Conservation (phyloP, 257 asterid species). For the Solanum bukasovii region DNA sequence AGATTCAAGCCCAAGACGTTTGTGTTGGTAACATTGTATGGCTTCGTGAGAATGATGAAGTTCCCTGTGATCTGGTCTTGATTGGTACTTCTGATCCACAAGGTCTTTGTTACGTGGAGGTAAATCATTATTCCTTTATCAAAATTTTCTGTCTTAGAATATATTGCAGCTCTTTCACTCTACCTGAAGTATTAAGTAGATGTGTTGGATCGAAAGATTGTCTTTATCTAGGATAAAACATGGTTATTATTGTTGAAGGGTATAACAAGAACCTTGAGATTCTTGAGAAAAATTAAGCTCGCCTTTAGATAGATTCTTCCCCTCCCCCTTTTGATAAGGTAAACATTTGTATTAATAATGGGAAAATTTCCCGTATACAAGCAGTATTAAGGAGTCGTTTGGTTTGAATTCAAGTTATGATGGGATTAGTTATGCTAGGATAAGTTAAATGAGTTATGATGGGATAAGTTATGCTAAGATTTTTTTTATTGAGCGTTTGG, state of each 20-base stretch:
- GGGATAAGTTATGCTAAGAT: neutral
- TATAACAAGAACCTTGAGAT: neutral
- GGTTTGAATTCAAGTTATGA: too few species aligned
- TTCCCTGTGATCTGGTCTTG: slow-evolving; percentile 92
- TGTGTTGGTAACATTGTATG: slow-evolving; percentile 86
- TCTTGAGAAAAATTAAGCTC: neutral
- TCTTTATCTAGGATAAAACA: neutral
- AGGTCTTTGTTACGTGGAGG: slow-evolving; percentile 93
- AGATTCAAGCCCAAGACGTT: slow-evolving; percentile 93
- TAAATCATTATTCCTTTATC: slow-evolving; percentile 18
- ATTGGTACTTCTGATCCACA: slow-evolving; percentile 92
- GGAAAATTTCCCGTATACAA: neutral
- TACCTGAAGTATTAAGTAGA: neutral
- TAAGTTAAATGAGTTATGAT: too few species aligned
- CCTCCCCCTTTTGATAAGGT: neutral
- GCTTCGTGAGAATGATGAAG: slow-evolving; percentile 99
- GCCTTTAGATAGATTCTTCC: neutral
- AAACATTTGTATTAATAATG: neutral
- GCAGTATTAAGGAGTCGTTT: neutral
- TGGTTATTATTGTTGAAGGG: neutral
- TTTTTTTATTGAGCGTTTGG: neutral
- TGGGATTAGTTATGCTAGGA: too few species aligned
- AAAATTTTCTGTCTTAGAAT: neutral
- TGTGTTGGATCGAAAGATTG: slow-evolving; percentile 3
- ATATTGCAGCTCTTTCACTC: neutral